phyloP scores from a whole-genome alignment of 345 rosid species.

The Aethionema arabicum region DNA sequence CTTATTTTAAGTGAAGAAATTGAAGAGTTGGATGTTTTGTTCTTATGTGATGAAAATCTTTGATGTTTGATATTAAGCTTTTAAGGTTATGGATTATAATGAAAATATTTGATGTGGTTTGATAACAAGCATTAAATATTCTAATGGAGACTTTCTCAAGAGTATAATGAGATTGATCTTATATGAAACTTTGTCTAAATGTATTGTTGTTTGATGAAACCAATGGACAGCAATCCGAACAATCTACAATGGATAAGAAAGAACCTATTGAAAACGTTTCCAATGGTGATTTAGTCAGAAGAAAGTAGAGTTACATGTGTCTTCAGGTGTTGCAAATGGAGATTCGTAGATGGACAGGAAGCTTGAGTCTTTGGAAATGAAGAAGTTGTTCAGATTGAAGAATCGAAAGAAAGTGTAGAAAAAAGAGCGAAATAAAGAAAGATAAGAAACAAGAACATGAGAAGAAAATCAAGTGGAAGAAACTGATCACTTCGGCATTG shows the following conservation, averaged over 20 bases:
- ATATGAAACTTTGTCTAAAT: background rate
- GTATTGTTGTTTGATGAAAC: slow-evolving; percentile 6
- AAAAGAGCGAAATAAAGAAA: slow-evolving; percentile 42
- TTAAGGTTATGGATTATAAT: background rate
- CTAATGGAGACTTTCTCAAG: background rate
- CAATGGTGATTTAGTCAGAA: slow-evolving; percentile 42
- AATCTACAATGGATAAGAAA: slow-evolving; percentile 37
- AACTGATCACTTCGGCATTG: slow-evolving; percentile 62
- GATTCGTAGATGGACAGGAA: slow-evolving; percentile 42
- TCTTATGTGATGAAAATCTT: no score
- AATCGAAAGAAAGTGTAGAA: slow-evolving; percentile 19
- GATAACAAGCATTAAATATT: no score
- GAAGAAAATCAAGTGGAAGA: slow-evolving; percentile 78
- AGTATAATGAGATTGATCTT: background rate
- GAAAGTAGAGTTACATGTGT: slow-evolving; percentile 29
- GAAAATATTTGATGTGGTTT: background rate
- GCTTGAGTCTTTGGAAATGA: slow-evolving; percentile 41
- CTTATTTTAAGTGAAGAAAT: no score
- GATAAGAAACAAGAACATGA: slow-evolving; percentile 42
- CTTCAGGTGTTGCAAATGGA: slow-evolving; percentile 37
- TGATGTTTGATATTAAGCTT: background rate
- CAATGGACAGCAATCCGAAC: slow-evolving; percentile 45
- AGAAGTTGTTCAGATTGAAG: slow-evolving; percentile 43
- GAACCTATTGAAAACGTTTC: slow-evolving; percentile 35
- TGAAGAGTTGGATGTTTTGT: no score